Conservation (phyloP, 768 basidiomycete genomes). For the Termitomyces titanicus region DNA sequence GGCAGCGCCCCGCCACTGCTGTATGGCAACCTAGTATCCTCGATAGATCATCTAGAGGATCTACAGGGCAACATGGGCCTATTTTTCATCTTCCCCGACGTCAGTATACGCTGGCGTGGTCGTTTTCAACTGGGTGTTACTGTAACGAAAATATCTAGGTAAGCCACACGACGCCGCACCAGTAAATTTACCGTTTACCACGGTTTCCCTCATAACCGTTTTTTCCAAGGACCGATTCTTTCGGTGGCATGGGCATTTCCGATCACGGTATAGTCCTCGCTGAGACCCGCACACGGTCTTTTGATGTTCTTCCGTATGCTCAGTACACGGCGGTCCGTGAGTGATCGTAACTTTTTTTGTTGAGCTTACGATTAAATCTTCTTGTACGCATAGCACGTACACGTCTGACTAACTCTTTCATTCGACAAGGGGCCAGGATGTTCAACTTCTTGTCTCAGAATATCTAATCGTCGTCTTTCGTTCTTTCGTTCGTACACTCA, state of each 20-base stretch:
- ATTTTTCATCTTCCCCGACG: slow-evolving; percentile 90
- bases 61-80: slow-evolving; percentile 77
- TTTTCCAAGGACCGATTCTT: slow-evolving; percentile 36
- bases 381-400: slow-evolving; percentile 34
- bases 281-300: slow-evolving; percentile 65
- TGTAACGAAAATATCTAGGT: slow-evolving; percentile 74
- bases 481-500: neutral
- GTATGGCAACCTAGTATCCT: slow-evolving; percentile 84
- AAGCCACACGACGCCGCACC: slow-evolving; percentile 34
- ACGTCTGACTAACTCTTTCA: slow-evolving; percentile 47
- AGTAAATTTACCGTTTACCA: too few relatives aligned
- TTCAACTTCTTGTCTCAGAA: slow-evolving; percentile 34
- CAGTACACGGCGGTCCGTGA: slow-evolving; percentile 80
- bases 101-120: slow-evolving; percentile 78
- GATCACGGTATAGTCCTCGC: slow-evolving; percentile 67
- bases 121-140: slow-evolving; percentile 72
- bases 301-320: slow-evolving; percentile 72
- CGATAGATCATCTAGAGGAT: slow-evolving; percentile 76
- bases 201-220: slow-evolving; percentile 22
- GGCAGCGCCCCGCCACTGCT: slow-evolving; percentile 57
- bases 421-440: slow-evolving; percentile 53
- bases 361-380: slow-evolving; percentile 11
- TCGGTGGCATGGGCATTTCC: slow-evolving; percentile 47
- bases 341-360: slow-evolving; percentile 26
- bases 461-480: slow-evolving; percentile 4